Evolutionary conservation across 1,139 yeast genomes (phyloP), one percentile per base, ranked within the genome.

Genomic region (Suhomyces bolitotheri): DNA sequence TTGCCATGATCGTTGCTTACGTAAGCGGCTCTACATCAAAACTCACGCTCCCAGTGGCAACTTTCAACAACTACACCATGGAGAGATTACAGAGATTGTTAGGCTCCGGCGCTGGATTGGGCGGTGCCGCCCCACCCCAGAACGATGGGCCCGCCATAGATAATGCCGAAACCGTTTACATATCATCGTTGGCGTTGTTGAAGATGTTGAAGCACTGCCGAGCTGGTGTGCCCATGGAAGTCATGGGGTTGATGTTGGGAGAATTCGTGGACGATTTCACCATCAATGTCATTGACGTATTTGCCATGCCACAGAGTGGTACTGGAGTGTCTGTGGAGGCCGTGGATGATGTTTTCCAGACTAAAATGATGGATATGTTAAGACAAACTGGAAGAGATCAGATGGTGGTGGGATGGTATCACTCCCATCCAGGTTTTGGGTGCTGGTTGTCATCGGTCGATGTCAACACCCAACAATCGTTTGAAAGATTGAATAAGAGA

Each of bases 171-270:
- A 90, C 97, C 1, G 97, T 92, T 7, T 89, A 92, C 64, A 89
- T 94, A 41, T 92, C 98, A 23, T 89, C 97, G 24, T 74, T 94
- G 52, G 99, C 99, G 2, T 70, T 94, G 40, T 73, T 94, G 45
- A 94, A 94, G 64, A 92, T 92, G 98, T 78, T 92, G 56, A 92
- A 90, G 63, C 98, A 92, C 58, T 97, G 98, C 29, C 76, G 97
- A 55, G 97, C 98, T 1, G 99, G 99, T 57, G 98, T 94, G 37
- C 99, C 99, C 12, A 94, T 94, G 99, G 99, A 94, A 69, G 99
- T 94, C 33, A 94, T 94, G 99, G 99, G 99, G 3, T 75, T 94
- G 47, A 94, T 94, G 99, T 77, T 94, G 51, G 99, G 99, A 33
- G 97, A 92, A 52, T 90, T 92, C 64, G 95, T 94, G 17, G 98